A percentile compares a stretch with the other conserved stretches of the same genome.
These are phyloP conservation scores for Aspergillus nanangensis DNA, from an alignment of 495 filamentous ascomycete genomes.

Conservation along the genomic window DNA sequence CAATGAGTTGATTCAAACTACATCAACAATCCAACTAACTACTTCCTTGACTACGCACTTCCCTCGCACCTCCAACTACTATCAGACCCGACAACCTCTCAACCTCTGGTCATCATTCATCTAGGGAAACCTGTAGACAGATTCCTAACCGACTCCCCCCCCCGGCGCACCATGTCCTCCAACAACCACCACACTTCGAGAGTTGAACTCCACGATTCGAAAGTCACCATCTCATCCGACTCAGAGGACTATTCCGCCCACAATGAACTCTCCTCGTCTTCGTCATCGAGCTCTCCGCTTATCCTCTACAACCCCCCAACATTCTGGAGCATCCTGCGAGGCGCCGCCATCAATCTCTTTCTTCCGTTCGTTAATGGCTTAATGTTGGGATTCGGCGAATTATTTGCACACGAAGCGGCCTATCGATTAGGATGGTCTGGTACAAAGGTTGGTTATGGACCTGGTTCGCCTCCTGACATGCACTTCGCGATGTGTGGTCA, in stretches of 20 bases:
- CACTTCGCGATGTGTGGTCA: background rate
- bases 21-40: too few relatives aligned
- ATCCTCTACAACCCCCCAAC: constrained; percentile 89
- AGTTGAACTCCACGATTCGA: constrained; percentile 68
- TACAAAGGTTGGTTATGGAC: constrained; percentile 86
- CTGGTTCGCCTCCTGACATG: too few relatives aligned
- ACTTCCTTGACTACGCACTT: too few relatives aligned
- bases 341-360: constrained; percentile 90
- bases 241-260: constrained; percentile 82
- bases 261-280: constrained; percentile 58
- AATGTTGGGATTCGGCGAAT: constrained; percentile 96
- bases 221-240: constrained; percentile 82
- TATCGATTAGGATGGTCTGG: constrained; percentile 89
- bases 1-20: too few relatives aligned
- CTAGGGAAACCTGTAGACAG: background rate
- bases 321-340: constrained; percentile 75
- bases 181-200: constrained; percentile 40
- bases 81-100: too few relatives aligned
- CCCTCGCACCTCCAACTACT: too few relatives aligned
- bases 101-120: too few relatives aligned
- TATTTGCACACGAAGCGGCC: constrained; percentile 92
- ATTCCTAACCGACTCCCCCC: background rate
- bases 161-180: constrained; percentile 36
- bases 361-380: constrained; percentile 96
- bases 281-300: constrained; percentile 68